Evolutionary conservation across 768 basidiomycete species (phyloP), one percentile per base, ranked within the genome.

Genomic region (Artomyces pyxidatus): DNA sequence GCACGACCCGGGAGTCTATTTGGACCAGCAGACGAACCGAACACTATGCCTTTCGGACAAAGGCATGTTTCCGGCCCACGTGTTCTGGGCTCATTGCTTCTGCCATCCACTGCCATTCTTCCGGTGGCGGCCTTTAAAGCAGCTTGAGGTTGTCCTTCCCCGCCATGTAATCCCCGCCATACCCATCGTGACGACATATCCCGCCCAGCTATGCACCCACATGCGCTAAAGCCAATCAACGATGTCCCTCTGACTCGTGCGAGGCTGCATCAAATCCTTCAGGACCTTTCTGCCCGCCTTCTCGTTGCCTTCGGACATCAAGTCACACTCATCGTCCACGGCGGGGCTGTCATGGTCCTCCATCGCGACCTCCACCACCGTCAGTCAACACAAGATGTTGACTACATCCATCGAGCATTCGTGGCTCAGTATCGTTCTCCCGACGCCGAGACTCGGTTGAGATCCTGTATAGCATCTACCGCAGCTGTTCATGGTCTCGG

Each of bases 261-360:
- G 0, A 63, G 63, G 46, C 75, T 86, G 51, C 42, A 68, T 23
- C 50, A 58, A 2, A 67, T 80, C 45, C 75, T 86, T 32, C 61
- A 63, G 12, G 65, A 75, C 56, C 73, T 86, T 50, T 80, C 84
- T 3, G 64, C 63, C 1, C 71, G 74, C 11, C 65, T 80, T 1
- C 60, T 69, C 11, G 53, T 59, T 1, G 63, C 62, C 6, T 85
- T 85, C 57, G 68, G 70, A n/a, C 61, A 61, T 28, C 74, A 71
- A 29, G 70, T 86, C 3, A 73, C 77, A 6, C 70, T 87, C 16
- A 77, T 85, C 42, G 70, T 83, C 0, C 85, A 87, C 49, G 85
- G 85, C 19, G 85, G 85, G 0, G 83, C 81, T 0, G 81, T 81
- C 48, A 85, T 86, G 81, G 72, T 87, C 21, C 71, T 87, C 1